phyloP scores from a whole-genome alignment of 768 basidiomycete species.

The Hysterangium stoloniferum region DNA sequence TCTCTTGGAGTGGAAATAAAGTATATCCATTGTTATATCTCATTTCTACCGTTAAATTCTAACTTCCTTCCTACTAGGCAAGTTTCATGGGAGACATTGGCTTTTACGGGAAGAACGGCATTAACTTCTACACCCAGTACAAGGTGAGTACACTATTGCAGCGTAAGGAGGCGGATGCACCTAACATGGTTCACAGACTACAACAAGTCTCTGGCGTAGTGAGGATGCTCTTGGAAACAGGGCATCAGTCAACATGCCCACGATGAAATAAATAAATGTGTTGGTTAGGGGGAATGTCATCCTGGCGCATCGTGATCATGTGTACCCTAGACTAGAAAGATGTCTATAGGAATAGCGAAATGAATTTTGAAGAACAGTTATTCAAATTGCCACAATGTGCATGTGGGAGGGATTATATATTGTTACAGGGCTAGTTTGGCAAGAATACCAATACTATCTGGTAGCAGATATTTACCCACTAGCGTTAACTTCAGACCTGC shows the following conservation, averaged over 20 bases:
- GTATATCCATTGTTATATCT: conserved; percentile 20
- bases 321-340: too few species aligned
- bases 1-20: conserved; percentile 96
- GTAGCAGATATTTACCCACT: too few species aligned
- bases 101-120: conserved; percentile 88
- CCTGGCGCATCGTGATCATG: too few species aligned
- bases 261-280: conserved; percentile 30
- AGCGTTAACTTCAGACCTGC: too few species aligned
- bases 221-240: conserved; percentile 75
- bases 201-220: conserved; percentile 85
- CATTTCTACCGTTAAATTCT: neutral
- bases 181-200: conserved; percentile 48
- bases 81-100: conserved; percentile 80
- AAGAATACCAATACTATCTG: too few species aligned
- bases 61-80: conserved; percentile 29
- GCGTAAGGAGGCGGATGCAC: neutral
- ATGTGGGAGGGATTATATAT: too few species aligned
- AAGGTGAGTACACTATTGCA: conserved; percentile 37
- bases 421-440: too few species aligned
- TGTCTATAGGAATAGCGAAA: too few species aligned
- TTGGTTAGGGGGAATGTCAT: too few species aligned
- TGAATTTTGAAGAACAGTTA: too few species aligned
- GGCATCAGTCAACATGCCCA: conserved; percentile 85
- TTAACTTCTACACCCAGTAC: conserved; percentile 95
- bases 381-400: too few species aligned